Percentiles rank a stretch among this genome's conserved stretches.
Conservation (phyloP, 2,329 filamentous ascomycete genomes). For the Leptographium lundbergii region DNA sequence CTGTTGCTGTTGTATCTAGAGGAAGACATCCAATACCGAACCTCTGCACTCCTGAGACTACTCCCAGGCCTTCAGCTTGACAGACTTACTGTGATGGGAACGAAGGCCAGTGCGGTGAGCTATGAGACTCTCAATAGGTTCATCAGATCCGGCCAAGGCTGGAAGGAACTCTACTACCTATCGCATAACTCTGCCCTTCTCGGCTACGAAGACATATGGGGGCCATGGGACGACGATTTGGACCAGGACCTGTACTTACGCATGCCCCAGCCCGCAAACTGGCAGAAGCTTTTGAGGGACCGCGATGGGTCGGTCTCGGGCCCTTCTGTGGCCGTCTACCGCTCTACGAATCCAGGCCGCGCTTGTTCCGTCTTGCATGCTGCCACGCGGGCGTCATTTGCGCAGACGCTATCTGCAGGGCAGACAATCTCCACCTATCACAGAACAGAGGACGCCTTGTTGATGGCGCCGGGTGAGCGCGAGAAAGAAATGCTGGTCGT, state of each 20-base stretch:
- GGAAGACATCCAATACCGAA: background rate
- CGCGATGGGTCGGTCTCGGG: background rate
- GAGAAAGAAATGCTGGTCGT: background rate
- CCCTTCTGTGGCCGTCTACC: background rate
- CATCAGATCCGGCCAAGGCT: background rate
- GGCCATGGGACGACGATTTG: background rate
- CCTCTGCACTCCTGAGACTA: background rate
- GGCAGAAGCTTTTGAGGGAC: background rate
- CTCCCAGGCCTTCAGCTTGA: background rate
- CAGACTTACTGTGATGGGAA: background rate
- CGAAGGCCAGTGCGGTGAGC: background rate
- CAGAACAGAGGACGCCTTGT: background rate
- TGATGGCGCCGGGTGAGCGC: background rate
- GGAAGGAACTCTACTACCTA: background rate
- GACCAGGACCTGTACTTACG: background rate
- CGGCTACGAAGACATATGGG: background rate
- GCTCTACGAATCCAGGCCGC: background rate
- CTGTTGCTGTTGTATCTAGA: background rate
- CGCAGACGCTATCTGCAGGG: background rate
- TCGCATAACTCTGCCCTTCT: background rate
- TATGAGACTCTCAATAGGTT: background rate
- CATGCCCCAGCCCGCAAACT: background rate
- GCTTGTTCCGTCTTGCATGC: background rate
- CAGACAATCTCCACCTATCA: background rate
- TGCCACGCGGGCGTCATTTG: background rate